Base-by-base conservation (phyloP, 2,329 filamentous ascomycete species). In the Torrubiella hemipterigena region DNA sequence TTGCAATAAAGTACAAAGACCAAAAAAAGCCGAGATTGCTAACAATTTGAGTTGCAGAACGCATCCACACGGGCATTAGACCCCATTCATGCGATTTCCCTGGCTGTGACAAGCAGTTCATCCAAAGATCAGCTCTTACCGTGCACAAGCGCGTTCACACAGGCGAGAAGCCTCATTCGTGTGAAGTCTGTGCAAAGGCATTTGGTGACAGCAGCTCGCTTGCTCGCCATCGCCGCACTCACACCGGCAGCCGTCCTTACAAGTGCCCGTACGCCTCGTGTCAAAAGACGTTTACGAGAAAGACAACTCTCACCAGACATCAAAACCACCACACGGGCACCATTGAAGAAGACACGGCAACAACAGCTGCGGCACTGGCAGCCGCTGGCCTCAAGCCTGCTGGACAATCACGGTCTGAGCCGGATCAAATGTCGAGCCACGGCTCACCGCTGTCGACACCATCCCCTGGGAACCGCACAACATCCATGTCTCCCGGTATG, bases 141-240 rank as follows among this genome's bases (percentile, higher is more conserved):
- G 91, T 98, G 7, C 91, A 96, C 56, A 79, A 83, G 50, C 81
- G 91, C 45, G 87, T 95, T 14, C 91, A 98, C 56, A 96, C 91
- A 3, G 91, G 91, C 42, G 91, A 96, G 62, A 98, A 98, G 60
- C 91, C 91, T 30, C 91, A 98, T 49, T 89, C 91, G 76, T 98
- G 91, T 52, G 91, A 95, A 58, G 77, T 83, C 40, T 96, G 91
- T 55, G 84, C 85, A 54, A 96, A 96, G 78, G 87, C 94, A 21
- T 42, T 98, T 50, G 94, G 87, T 50, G 91, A 98, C 54, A 93
- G 85, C 28, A 94, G 85, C 48, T 96, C 89, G 13, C 66, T 98
- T 15, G 91, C 91, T 11, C 74, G 91, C 33, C 91, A 98, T 59
- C 78, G 91, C 37, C 77, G 91, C 41, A 96, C 95, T 38, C 91